These are phyloP conservation scores for Elsinoe arachidis DNA, from an alignment of 2,329 filamentous ascomycete genomes.

Conservation along the genomic window DNA sequence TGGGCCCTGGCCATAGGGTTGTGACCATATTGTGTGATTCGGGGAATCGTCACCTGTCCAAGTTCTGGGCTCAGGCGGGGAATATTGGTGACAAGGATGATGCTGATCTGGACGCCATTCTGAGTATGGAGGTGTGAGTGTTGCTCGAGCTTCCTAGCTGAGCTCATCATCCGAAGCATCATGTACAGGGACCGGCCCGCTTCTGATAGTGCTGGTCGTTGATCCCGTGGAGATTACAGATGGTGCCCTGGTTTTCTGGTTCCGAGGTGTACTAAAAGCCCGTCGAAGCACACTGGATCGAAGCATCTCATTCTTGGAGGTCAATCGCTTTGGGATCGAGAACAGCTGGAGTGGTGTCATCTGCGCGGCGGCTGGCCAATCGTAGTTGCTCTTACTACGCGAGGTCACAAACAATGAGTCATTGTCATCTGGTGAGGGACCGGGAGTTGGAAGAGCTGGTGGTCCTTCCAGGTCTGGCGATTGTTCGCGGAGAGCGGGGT, in stretches of 20 bases:
- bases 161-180: slow-evolving; percentile 12
- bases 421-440: background rate
- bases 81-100: slow-evolving; percentile 49
- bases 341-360: background rate
- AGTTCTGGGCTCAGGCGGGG: slow-evolving; percentile 71
- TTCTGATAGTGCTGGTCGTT: background rate
- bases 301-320: slow-evolving; percentile 1
- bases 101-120: slow-evolving; percentile 48
- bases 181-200: background rate
- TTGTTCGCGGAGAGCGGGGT: background rate
- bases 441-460: background rate
- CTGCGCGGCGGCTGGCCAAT: background rate
- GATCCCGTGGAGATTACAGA: background rate
- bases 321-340: background rate
- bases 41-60: slow-evolving; percentile 68
- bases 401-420: background rate
- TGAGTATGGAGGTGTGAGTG: slow-evolving; percentile 25
- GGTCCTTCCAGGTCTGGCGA: background rate
- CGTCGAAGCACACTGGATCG: slow-evolving; percentile 8
- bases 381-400: background rate
- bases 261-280: background rate
- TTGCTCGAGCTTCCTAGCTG: background rate
- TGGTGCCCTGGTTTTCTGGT: background rate
- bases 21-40: slow-evolving; percentile 79
- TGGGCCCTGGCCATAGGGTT: slow-evolving; percentile 52